Percentiles rank a stretch among this genome's conserved stretches.
phyloP scores from a whole-genome alignment of 352 stramenopile species.

The Albugo laibachii region DNA sequence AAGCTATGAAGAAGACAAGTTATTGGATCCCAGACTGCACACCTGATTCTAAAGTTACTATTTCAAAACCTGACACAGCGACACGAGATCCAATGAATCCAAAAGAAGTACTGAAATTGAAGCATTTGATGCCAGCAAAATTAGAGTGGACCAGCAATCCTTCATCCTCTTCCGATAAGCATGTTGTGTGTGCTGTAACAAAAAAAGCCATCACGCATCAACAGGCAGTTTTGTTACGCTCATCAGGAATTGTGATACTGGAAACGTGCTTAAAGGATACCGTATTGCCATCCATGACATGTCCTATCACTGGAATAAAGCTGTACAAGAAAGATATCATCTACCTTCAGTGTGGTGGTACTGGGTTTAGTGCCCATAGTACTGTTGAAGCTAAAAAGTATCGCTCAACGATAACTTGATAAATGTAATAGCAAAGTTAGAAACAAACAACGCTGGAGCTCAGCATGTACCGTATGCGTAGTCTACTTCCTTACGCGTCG shows the following conservation, averaged over 20 bases:
- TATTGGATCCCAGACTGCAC: constrained; percentile 79
- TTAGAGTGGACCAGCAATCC: constrained; percentile 28
- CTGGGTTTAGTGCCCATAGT: constrained; percentile 69
- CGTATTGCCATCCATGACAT: constrained; percentile 73
- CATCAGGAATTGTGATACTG: constrained; percentile 61
- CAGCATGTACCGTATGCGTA: too few species aligned
- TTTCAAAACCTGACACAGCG: constrained; percentile 43
- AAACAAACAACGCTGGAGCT: too few species aligned
- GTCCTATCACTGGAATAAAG: constrained; percentile 62
- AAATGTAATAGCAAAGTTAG: not conserved
- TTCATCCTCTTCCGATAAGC: constrained; percentile 7
- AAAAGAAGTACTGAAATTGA: constrained; percentile 56
- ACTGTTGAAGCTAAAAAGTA: constrained; percentile 78
- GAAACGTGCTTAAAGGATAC: constrained; percentile 66
- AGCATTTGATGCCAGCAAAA: constrained; percentile 75
- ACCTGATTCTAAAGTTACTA: constrained; percentile 21
- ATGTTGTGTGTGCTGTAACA: constrained; percentile 52
- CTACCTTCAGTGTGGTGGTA: constrained; percentile 47
- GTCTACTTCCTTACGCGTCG: too few species aligned
- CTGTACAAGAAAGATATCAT: constrained; percentile 75
- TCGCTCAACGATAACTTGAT: constrained; percentile 47
- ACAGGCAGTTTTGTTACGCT: constrained; percentile 46
- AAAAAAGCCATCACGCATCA: constrained; percentile 75
- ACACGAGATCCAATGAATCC: constrained; percentile 70
- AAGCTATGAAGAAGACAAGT: constrained; percentile 62